phyloP scores from a whole-genome alignment of 164 flowering plant species.

The Umbilicus rupestris region DNA sequence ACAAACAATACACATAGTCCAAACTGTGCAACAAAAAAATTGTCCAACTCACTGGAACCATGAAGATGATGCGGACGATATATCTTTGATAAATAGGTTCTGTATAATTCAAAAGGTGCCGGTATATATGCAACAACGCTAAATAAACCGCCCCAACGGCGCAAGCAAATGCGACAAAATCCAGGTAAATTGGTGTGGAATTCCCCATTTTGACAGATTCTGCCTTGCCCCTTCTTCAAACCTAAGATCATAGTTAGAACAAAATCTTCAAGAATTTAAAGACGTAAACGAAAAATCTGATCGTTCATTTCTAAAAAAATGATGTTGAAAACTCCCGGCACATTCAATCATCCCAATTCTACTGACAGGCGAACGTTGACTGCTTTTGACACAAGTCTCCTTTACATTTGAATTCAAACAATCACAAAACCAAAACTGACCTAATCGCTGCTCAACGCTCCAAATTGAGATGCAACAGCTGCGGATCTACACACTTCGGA shows the following conservation, averaged over 20 bases:
- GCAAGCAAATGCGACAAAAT: conserved; percentile 63
- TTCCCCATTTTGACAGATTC: neutral
- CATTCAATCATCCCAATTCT: neutral
- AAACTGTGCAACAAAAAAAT: conserved; percentile 8
- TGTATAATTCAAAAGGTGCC: conserved; percentile 80
- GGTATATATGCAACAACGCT: conserved; percentile 73
- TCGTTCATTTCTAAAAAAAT: no score
- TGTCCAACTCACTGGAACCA: conserved; percentile 76
- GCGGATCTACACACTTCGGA: neutral
- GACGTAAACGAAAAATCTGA: no score
- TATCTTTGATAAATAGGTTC: conserved; percentile 92
- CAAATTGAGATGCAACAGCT: neutral
- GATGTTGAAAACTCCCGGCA: no score
- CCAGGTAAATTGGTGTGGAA: conserved; percentile 30
- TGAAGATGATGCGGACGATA: conserved; percentile 88
- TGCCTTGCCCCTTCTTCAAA: neutral
- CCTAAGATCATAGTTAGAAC: neutral
- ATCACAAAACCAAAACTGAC: neutral
- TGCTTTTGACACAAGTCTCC: neutral
- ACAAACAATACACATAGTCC: neutral
- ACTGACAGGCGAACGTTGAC: neutral
- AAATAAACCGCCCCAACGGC: conserved; percentile 56
- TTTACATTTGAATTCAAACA: neutral
- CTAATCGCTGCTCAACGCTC: neutral
- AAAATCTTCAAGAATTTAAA: neutral